phyloP scores from a whole-genome alignment of 1,284 basidiomycete species.

The Leccinum pachyderme region DNA sequence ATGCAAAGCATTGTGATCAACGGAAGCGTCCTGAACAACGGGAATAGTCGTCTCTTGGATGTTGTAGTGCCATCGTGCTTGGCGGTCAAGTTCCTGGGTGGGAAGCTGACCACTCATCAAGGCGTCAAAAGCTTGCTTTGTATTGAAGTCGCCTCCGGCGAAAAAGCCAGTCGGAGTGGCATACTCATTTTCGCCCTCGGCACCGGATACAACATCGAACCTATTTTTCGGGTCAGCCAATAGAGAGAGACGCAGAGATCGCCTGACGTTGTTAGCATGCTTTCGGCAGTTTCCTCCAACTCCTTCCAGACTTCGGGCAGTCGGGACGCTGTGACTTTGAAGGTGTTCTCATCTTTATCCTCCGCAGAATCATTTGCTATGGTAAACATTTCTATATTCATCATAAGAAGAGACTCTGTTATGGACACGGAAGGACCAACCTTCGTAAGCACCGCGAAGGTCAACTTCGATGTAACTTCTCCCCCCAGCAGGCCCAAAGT shows the following conservation, averaged over 20 bases:
- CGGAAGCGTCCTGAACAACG: constrained; percentile 39
- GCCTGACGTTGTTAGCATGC: constrained; percentile 53
- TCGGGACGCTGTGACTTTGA: constrained; percentile 48
- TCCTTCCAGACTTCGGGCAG: constrained; percentile 58
- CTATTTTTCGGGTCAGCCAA: constrained; percentile 35
- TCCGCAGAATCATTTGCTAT: constrained; percentile 27
- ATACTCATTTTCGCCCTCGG: constrained; percentile 45
- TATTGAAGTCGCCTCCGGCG: constrained; percentile 48
- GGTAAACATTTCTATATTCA: constrained; percentile 41
- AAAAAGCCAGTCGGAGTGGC: constrained; percentile 55
- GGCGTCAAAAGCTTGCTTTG: constrained; percentile 50
- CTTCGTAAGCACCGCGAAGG: constrained; percentile 48
- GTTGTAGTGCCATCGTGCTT: constrained; percentile 53
- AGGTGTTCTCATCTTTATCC: constrained; percentile 37
- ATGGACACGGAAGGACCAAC: constrained; percentile 33
- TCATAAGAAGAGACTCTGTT: constrained; percentile 5
- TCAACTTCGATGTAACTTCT: constrained; percentile 47
- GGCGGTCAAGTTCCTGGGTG: constrained; percentile 37
- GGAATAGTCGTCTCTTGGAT: constrained; percentile 44
- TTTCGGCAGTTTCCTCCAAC: constrained; percentile 44
- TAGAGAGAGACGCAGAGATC: constrained; percentile 17
- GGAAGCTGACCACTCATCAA: constrained; percentile 48
- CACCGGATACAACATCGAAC: constrained; percentile 57
- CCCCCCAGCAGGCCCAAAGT: constrained; percentile 44
- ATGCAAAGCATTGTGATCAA: constrained; percentile 34